phyloP scores from a whole-genome alignment of 768 basidiomycete species.

The Aureoboletus auriporus region DNA sequence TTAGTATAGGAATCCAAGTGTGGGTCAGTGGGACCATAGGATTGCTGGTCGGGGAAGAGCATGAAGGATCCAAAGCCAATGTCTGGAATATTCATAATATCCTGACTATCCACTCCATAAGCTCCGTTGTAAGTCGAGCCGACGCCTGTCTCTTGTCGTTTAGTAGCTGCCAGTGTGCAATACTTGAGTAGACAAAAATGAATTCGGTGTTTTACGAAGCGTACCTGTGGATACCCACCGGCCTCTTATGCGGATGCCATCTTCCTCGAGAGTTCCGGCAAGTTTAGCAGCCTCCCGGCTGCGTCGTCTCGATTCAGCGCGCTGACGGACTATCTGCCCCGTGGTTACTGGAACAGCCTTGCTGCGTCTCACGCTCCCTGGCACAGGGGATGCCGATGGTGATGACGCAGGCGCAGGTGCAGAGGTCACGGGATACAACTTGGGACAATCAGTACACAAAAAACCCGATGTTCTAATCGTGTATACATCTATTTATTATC shows the following conservation, averaged over 20 bases:
- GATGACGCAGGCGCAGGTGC: conserved; percentile 29
- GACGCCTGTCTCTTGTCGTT: conserved; percentile 41
- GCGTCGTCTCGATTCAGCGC: conserved; percentile 46
- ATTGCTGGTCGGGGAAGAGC: conserved; percentile 65
- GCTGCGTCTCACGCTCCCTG: conserved; percentile 36
- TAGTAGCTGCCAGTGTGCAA: conserved; percentile 35
- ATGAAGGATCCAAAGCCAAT: conserved; percentile 61
- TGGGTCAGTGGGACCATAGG: conserved; percentile 47
- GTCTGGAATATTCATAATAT: conserved; percentile 52
- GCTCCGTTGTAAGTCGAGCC: conserved; percentile 59
- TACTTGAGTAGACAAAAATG: neutral
- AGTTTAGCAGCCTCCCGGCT: conserved; percentile 34
- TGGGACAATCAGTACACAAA: conserved; percentile 52
- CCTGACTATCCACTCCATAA: conserved; percentile 64
- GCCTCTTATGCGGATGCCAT: conserved; percentile 52
- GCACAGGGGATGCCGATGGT: conserved; percentile 38
- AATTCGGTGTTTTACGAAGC: conserved; percentile 8
- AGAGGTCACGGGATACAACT: conserved; percentile 42
- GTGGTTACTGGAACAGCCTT: conserved; percentile 41
- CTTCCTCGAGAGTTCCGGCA: conserved; percentile 28
- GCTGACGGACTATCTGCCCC: conserved; percentile 43
- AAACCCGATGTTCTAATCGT: conserved; percentile 50
- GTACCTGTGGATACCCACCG: conserved; percentile 56
- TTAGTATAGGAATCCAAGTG: conserved; percentile 49
- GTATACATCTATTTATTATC: neutral